These are phyloP conservation scores for Fusarium goolgardi DNA, from an alignment of 2,329 filamentous ascomycete genomes.

Conservation along the genomic window DNA sequence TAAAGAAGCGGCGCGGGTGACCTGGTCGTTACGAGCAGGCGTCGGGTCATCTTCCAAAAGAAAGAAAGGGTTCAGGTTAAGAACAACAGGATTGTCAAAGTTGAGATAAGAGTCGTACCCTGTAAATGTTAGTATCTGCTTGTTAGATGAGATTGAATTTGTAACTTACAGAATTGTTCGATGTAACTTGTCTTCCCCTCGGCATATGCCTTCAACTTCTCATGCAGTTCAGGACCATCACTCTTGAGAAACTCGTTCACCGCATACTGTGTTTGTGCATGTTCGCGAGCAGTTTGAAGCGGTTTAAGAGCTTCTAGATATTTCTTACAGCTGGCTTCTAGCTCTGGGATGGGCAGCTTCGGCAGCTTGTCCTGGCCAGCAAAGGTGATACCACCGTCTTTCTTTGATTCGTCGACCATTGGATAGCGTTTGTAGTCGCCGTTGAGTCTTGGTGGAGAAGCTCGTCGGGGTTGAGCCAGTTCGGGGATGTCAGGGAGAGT, in stretches of 20 bases:
- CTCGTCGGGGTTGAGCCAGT: slow-evolving; percentile 38
- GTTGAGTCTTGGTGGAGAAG: slow-evolving; percentile 43
- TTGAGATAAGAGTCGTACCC: slow-evolving; percentile 99
- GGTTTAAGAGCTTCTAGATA: slow-evolving; percentile 85
- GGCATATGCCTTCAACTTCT: slow-evolving; percentile 90
- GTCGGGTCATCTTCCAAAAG: slow-evolving; percentile 97
- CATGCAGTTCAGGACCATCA: slow-evolving; percentile 87
- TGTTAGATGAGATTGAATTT: neutral
- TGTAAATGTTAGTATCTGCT: slow-evolving; percentile 53
- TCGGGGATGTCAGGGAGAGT: slow-evolving; percentile 54
- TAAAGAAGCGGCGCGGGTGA: slow-evolving; percentile 91
- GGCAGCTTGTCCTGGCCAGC: slow-evolving; percentile 88
- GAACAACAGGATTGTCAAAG: slow-evolving; percentile 95
- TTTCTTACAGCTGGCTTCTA: slow-evolving; percentile 80
- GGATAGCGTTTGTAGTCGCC: slow-evolving; percentile 58
- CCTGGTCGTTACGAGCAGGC: slow-evolving; percentile 94
- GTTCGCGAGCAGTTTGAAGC: slow-evolving; percentile 82
- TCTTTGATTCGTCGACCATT: slow-evolving; percentile 66
- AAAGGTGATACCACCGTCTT: slow-evolving; percentile 84
- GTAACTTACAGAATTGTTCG: slow-evolving; percentile 87
- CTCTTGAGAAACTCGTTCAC: slow-evolving; percentile 83
- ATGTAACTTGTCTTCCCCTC: slow-evolving; percentile 94
- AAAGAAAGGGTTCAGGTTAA: slow-evolving; percentile 98
- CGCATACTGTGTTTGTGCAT: slow-evolving; percentile 82
- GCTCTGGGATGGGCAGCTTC: slow-evolving; percentile 91